These are phyloP conservation scores for Ophiostoma sp. DNA, from an alignment of 2,329 filamentous ascomycete genomes.

Conservation along the genomic window DNA sequence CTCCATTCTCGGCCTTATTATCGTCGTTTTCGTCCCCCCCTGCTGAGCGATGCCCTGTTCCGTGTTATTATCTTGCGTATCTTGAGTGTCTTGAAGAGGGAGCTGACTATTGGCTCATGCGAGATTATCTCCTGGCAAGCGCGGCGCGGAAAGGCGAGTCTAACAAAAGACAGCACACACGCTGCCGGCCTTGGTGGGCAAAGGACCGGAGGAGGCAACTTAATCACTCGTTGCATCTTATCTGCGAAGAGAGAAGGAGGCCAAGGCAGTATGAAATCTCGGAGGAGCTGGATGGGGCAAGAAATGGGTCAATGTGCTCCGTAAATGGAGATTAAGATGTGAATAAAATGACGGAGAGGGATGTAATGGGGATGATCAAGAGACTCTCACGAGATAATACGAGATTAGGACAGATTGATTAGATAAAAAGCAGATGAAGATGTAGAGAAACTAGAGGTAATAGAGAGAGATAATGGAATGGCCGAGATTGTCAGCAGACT, in stretches of 20 bases:
- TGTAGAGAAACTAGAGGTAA: constrained; percentile 5
- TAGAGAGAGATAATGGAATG: background rate
- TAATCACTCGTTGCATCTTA: background rate
- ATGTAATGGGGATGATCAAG: background rate
- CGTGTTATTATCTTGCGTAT: background rate
- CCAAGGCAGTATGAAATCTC: background rate
- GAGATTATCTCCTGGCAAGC: constrained; percentile 1
- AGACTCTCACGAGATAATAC: background rate
- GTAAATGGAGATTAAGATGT: constrained; percentile 3
- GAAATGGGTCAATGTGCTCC: background rate
- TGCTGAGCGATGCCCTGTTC: background rate
- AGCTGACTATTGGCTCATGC: background rate
- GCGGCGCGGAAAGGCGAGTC: background rate
- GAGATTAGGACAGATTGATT: constrained; percentile 8
- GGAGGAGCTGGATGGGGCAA: background rate
- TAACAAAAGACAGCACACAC: background rate
- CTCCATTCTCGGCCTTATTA: constrained; percentile 3
- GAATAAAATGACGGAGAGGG: background rate
- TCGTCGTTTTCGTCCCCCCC: background rate
- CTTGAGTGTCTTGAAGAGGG: background rate
- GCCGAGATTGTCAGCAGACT: constrained; percentile 5
- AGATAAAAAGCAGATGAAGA: constrained; percentile 5
- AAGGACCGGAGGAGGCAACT: background rate
- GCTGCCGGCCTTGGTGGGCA: background rate
- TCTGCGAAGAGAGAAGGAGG: background rate